Base-by-base conservation (phyloP, 2,329 filamentous ascomycete genomes). In the Paecilomyces formosus region DNA sequence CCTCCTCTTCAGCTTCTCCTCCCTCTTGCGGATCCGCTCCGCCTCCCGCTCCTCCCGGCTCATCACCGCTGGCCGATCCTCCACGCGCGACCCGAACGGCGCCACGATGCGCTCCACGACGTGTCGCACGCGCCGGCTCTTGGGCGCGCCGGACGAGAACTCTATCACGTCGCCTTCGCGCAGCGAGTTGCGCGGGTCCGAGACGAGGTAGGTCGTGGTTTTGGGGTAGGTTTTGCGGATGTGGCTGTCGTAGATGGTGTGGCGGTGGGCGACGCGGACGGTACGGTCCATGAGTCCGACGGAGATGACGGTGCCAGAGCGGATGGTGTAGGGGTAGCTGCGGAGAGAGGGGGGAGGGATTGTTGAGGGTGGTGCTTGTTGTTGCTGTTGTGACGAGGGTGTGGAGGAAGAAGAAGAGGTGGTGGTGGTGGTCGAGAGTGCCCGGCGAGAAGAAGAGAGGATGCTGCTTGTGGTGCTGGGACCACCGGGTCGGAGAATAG, bases 91-190 rank as follows among this genome's bases (percentile, higher is more conserved):
- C 1, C 72, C 75, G 58, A 77, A 78, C 21, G 75, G 75, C 18
- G 73, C 69, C 52, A 78, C 63, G 55, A 78, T 78, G 9, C 73
- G 65, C 62, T 77, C 74, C 12, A 78, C 74, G 3, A 78, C 74
- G 58, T 77, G 74, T 15, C 67, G 65, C 54, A 78, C 74, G 22
- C 64, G 64, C 12, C 71, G 70, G 57, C 72, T 73, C 63, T 73
- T 72, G 1, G 71, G 72, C 15, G 65, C 69, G 1, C 74, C 75
- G 7, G 72, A 75, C 57, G 73, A 72, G 59, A 77, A 78, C 60
- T 77, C 73, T 58, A 78, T 74, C 55, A 77, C 72, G 56, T 78
- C 75, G n/a, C 75, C 75, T 45, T 74, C 69, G 49, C 75, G 73
- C 35, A 77, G 67, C 7, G 74, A 76, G 63, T 77, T 70, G 57